A percentile compares a stretch with the other conserved stretches of the same genome.
phyloP scores from a whole-genome alignment of 306 rosid species.

The Alnus rubra region DNA sequence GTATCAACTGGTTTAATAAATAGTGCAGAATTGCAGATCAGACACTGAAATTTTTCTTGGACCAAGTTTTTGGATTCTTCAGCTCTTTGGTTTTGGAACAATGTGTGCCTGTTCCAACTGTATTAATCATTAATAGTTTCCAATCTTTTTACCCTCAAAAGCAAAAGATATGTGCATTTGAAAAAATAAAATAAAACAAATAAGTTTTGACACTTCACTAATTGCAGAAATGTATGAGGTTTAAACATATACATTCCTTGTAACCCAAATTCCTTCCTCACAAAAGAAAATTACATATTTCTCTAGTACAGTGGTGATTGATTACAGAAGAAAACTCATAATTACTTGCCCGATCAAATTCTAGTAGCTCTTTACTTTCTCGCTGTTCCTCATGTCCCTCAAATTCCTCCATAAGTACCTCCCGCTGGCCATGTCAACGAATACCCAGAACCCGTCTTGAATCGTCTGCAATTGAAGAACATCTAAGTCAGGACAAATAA shows the following conservation, averaged over 20 bases:
- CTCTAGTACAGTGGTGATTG: neutral
- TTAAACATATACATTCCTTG: neutral
- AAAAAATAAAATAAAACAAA: neutral
- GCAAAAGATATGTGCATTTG: neutral
- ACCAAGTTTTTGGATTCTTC: neutral
- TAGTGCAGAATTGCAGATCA: neutral
- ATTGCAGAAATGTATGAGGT: neutral
- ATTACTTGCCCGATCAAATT: neutral
- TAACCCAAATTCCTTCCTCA: neutral
- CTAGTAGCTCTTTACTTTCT: conserved; percentile 31
- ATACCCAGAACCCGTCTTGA: conserved; percentile 58
- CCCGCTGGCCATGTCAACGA: conserved; percentile 83
- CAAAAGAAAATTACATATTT: conserved; percentile 16
- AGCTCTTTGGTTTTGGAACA: neutral
- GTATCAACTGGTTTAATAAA: neutral
- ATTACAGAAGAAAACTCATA: neutral
- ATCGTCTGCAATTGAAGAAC: conserved; percentile 41
- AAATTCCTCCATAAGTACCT: conserved; percentile 72
- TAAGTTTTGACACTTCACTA: neutral
- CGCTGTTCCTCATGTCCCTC: conserved; percentile 36
- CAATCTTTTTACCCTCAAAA: neutral
- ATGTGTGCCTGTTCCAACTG: neutral
- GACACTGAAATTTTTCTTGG: neutral
- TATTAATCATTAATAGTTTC: neutral
- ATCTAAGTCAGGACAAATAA: conserved; percentile 9